Evolutionary conservation across 352 stramenopile species (phyloP).

Genomic region (Phytophthora tubulina): DNA sequence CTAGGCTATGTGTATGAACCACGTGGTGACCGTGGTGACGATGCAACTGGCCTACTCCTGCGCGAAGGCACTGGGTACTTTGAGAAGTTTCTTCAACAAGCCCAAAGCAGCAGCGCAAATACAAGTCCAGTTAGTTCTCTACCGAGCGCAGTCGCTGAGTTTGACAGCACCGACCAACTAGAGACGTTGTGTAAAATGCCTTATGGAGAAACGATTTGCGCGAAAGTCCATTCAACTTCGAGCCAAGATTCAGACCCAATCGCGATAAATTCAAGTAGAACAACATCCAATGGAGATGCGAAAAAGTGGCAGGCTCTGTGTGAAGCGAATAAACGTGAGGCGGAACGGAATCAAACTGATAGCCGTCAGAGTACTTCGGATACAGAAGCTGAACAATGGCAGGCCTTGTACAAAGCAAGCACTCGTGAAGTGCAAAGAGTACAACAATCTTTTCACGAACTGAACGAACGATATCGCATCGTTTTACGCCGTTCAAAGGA

Average conservation of each 20-base stretch:
- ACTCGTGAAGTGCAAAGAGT: conserved; percentile 39
- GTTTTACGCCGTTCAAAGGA: conserved; percentile 66
- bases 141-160: background rate
- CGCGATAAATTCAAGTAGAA: background rate
- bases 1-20: conserved; percentile 12
- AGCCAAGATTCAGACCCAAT: background rate
- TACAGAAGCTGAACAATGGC: conserved; percentile 38
- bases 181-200: conserved; percentile 5
- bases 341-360: conserved; percentile 10
- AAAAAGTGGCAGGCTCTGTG: conserved; percentile 16
- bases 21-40: conserved; percentile 7
- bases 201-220: conserved; percentile 9
- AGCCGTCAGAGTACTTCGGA: background rate
- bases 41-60: background rate
- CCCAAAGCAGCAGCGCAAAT: background rate
- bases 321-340: conserved; percentile 27
- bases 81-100: conserved; percentile 27
- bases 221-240: conserved; percentile 18
- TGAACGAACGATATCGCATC: conserved; percentile 68
- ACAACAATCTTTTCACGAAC: conserved; percentile 38
- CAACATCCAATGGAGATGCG: background rate
- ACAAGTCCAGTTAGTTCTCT: background rate
- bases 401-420: conserved; percentile 38
- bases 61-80: conserved; percentile 17
- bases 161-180: background rate